Evolutionary conservation across 2,329 filamentous ascomycete species (phyloP), one percentile per base, ranked within the genome.

Genomic region (Fusarium drepaniforme): DNA sequence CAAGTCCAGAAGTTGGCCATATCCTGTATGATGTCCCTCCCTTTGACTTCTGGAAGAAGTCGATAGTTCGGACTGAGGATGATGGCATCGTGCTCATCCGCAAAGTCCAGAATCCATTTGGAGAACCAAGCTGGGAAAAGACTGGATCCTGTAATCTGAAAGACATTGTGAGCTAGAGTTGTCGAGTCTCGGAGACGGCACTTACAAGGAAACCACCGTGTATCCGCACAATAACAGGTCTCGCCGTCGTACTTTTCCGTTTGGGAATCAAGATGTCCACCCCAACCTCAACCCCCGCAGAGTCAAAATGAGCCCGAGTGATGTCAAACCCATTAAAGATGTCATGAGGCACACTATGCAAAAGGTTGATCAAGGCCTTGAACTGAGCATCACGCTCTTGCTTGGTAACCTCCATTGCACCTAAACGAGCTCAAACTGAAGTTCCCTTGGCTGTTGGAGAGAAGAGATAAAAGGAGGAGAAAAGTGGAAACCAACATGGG

Each of bases 11-110:
- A 71, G n/a, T 65, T 57, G 16, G 33, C 38, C 49, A 70, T 64
- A 18, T 70, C 68, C 4, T 67, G 25, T 15, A 67, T 23, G 13
- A 67, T 67, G n/a, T 70, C 68, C 5, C 4, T 11, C 16, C 68
- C 68, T 33, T 64, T 70, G 13, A 60, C 68, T 42, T 70, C 68
- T 28, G 68, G 68, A 4, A 70, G 64, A 21, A 70, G 64, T 8
- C 60, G 35, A n/a, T 71, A 71, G n/a, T 64, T 60, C 0, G 57
- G 57, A 25, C 57, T 30, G 0, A 60, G 23, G 3, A 60, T 60
- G 37, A 60, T 42, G 6, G 57, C 57, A 60, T 30, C 57, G 23
- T 60, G 35, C 23, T 60, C 25, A 12, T 60, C 37, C 1, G 57
- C 57, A 42, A 42, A 60, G 57, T 60, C 57, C 1, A 60, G 25